Conservation (phyloP, 1,284 basidiomycete species). For the Ustilago sp. region DNA sequence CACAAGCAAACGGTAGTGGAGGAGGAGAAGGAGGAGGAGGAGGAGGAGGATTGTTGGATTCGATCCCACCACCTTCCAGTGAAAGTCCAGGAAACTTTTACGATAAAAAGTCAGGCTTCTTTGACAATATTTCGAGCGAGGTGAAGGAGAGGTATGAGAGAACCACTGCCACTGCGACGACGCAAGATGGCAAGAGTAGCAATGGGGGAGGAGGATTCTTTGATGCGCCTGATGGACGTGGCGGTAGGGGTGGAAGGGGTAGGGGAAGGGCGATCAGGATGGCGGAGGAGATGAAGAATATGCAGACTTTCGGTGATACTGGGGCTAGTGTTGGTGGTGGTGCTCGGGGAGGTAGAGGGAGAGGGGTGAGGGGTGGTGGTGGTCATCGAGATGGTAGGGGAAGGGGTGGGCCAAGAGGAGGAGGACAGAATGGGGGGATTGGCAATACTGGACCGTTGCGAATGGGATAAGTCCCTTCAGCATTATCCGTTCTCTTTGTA, state of each 20-base stretch:
- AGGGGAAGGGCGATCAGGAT: constrained; percentile 53
- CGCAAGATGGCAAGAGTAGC: background rate
- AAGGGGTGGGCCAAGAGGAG: background rate
- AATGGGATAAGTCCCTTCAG: constrained; percentile 6
- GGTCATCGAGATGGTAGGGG: constrained; percentile 9
- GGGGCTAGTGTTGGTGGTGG: constrained; percentile 24
- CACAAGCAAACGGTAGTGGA: too few relatives aligned
- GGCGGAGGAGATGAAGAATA: constrained; percentile 64
- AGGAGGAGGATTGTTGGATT: constrained; percentile 43
- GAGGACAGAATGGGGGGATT: background rate
- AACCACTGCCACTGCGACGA: background rate
- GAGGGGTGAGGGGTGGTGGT: constrained; percentile 25
- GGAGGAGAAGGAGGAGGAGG: constrained; percentile 4
- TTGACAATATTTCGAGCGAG: constrained; percentile 67
- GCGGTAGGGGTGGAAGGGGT: constrained; percentile 47
- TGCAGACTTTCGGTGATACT: constrained; percentile 66
- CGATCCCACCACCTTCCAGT: constrained; percentile 57
- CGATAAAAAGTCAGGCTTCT: constrained; percentile 66
- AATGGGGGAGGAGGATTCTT: constrained; percentile 26
- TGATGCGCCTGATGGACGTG: constrained; percentile 21
- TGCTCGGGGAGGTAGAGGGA: constrained; percentile 17
- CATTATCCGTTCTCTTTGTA: background rate
- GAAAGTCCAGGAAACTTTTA: constrained; percentile 57
- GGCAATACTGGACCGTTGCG: constrained; percentile 31
- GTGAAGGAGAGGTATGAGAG: constrained; percentile 65